Evolutionary conservation across 352 stramenopile species (phyloP), one percentile per base, ranked within the genome.

Genomic region (Globisporangium iwayamae): DNA sequence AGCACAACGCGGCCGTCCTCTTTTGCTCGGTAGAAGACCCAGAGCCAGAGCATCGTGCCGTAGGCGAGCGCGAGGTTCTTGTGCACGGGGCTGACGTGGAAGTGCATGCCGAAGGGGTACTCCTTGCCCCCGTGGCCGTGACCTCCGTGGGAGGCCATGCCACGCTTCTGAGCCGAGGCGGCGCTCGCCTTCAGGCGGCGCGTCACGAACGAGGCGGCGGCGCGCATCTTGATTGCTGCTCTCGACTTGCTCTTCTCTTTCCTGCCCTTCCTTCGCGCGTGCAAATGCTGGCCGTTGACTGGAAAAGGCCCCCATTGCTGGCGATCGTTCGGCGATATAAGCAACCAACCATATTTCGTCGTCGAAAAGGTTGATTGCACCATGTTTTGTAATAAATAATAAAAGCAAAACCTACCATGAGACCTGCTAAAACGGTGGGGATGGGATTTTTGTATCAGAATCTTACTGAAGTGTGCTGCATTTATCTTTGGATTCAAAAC

Each of bases 11-110:
- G 76, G 59, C 89, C 89, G 68, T 96, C 89, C 68, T 96, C 64
- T 76, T 96, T 96, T 75, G 86, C 84, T 50, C 89, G 83, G 67
- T 81, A 96, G 73, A 96, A 96, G 69, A 96, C 72, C 89, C 89
- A 96, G 59, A 96, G 80, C 89, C 89, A 96, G 46, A 92, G 81
- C 79, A 96, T 89, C 38, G 83, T 93, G 74, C 86, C 87, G 70
- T 96, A 93, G n/a, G 83, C 85, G 60, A 91, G 71, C 54, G 71
- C 87, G 54, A 94, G 70, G 72, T 93, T 91, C 76, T 94, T 95
- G 83, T 96, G 85, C 65, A 93, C 78, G 20, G 83, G 78, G 70
- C 78, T 90, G 62, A 96, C 88, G 65, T 96, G 88, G 72, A 94
- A 94, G 74, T 94, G 86, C 86, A 94, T 94, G 34, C 85, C 86